Evolutionary conservation across 2,329 filamentous ascomycete species (phyloP).

Genomic region (Apiospora rasikravindrae): DNA sequence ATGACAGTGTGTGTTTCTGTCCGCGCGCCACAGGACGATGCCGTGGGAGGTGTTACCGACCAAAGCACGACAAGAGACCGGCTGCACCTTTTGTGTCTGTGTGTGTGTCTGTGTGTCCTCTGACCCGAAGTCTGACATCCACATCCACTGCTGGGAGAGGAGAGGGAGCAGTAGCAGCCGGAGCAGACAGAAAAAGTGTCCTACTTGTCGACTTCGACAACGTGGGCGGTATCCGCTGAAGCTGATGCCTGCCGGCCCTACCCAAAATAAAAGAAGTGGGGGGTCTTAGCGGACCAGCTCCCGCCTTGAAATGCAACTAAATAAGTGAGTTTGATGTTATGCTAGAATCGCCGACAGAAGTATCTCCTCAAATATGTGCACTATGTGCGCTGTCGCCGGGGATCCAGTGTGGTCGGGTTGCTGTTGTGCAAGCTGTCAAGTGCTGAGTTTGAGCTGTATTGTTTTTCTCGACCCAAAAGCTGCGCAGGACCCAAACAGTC

Average conservation of each 20-base stretch:
- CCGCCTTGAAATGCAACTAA: constrained; percentile 12
- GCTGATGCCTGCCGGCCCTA: constrained; percentile 14
- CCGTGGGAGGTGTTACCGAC: neutral
- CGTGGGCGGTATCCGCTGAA: constrained; percentile 15
- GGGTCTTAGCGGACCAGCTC: neutral
- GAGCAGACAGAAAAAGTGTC: constrained; percentile 10
- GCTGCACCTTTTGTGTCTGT: constrained; percentile 8
- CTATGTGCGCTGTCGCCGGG: neutral
- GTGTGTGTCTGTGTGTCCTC: constrained; percentile 9
- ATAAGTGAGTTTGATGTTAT: constrained; percentile 14
- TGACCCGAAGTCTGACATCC: constrained; percentile 4
- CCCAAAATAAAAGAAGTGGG: constrained; percentile 15
- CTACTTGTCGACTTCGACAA: constrained; percentile 1
- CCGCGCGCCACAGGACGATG: constrained; percentile 8
- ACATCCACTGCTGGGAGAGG: neutral
- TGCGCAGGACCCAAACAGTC: neutral
- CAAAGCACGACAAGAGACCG: constrained; percentile 2
- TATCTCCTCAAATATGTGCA: neutral
- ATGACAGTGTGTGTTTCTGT: neutral
- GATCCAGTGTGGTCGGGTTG: neutral
- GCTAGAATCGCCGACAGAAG: neutral
- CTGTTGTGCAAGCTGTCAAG: neutral
- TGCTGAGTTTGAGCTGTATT: neutral
- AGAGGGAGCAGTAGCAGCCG: neutral
- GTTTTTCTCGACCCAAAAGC: neutral